These are phyloP conservation scores for Scalesia atractyloides DNA, from an alignment of 129 eudicot species.

Conservation along the genomic window DNA sequence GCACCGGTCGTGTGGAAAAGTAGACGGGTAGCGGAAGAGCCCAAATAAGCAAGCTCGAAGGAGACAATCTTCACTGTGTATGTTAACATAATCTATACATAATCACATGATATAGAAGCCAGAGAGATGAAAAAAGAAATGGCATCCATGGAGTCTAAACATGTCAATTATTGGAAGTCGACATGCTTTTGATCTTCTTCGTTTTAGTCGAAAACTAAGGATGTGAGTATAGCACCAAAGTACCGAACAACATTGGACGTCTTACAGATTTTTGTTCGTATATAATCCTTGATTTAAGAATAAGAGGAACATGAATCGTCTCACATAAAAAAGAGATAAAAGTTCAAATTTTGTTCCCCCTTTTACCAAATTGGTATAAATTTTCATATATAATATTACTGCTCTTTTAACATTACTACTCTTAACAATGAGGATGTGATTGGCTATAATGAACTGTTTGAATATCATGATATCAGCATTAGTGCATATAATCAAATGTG, in stretches of 20 bases:
- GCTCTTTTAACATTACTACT: background rate
- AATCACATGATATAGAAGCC: slow-evolving; percentile 9
- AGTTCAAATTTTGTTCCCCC: background rate
- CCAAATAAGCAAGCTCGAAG: slow-evolving; percentile 18
- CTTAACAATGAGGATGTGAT: background rate
- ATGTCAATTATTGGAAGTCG: slow-evolving; percentile 12
- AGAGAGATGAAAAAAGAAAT: slow-evolving; percentile 2
- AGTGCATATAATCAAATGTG: background rate
- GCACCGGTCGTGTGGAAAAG: slow-evolving; percentile 64
- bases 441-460: background rate
- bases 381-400: background rate
- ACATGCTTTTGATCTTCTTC: slow-evolving; percentile 1
- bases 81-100: slow-evolving; percentile 6
- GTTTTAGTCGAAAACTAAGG: background rate
- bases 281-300: background rate
- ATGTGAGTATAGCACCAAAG: slow-evolving; percentile 2
- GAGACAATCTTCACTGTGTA: background rate
- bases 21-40: slow-evolving; percentile 47
- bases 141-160: slow-evolving; percentile 14
- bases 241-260: background rate
- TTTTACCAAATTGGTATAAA: background rate
- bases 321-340: background rate
- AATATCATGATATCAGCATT: slow-evolving; percentile 4
- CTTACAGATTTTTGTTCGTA: background rate
- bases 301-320: background rate